phyloP scores from a whole-genome alignment of 169 alveolate genomes.

The Pseudocohnilembus persalinus region DNA sequence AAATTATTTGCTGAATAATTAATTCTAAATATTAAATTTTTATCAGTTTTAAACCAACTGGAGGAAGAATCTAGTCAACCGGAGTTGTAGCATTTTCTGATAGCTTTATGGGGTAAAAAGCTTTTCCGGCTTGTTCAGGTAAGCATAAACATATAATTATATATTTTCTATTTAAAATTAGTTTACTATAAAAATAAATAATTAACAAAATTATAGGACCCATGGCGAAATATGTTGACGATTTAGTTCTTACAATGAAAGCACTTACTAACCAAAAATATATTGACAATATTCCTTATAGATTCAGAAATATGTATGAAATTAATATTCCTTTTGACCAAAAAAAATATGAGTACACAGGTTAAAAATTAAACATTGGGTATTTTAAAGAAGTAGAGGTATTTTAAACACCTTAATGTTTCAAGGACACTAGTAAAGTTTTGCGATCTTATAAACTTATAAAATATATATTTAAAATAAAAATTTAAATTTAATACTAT shows the following conservation, averaged over 20 bases:
- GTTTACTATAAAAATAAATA: not conserved
- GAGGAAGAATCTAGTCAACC: conserved; percentile 38
- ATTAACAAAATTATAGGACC: conserved; percentile 51
- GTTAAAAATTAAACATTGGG: conserved; percentile 48
- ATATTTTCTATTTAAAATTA: not conserved
- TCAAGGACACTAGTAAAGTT: conserved; percentile 30
- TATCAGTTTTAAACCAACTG: conserved; percentile 53
- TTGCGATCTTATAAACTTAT: too few species aligned
- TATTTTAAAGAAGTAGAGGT: conserved; percentile 23
- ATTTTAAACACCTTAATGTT: conserved; percentile 13
- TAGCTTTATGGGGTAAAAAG: not conserved
- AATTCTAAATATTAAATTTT: too few species aligned
- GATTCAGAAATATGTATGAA: not conserved
- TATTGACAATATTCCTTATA: not conserved
- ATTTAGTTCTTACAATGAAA: conserved; percentile 38
- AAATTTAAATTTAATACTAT: not conserved
- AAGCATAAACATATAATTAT: not conserved
- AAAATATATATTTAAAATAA: too few species aligned
- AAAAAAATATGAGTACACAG: conserved; percentile 9
- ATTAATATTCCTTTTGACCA: not conserved
- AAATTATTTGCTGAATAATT: too few species aligned
- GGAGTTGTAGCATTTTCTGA: conserved; percentile 12
- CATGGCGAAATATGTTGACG: conserved; percentile 60
- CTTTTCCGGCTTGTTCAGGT: not conserved
- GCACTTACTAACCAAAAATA: conserved; percentile 14